These are phyloP conservation scores for Coemansia sp. DNA, from an alignment of 192 early-diverging fungal species.

Conservation along the genomic window DNA sequence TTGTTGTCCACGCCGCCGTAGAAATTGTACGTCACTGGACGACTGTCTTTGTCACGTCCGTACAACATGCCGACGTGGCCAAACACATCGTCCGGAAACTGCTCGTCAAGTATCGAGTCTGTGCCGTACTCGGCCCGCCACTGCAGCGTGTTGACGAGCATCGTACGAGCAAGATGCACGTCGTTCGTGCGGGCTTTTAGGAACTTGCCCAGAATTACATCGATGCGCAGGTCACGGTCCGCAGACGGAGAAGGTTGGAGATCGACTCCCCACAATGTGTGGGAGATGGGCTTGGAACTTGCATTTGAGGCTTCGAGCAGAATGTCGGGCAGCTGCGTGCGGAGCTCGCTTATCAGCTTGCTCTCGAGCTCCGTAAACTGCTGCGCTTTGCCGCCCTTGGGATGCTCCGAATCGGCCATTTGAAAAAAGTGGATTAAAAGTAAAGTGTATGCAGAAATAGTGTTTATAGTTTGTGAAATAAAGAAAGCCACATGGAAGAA, in stretches of 20 bases:
- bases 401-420: conserved; percentile 6
- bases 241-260: conserved; percentile 23
- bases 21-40: conserved; percentile 64
- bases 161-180: conserved; percentile 44
- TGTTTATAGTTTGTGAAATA: not conserved
- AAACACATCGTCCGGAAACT: conserved; percentile 54
- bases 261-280: conserved; percentile 56
- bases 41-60: conserved; percentile 50
- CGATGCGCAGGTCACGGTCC: conserved; percentile 52
- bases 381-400: conserved; percentile 27
- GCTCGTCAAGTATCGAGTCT: conserved; percentile 50
- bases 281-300: conserved; percentile 12
- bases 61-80: conserved; percentile 55
- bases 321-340: conserved; percentile 52
- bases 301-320: conserved; percentile 30
- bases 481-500: not conserved
- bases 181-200: conserved; percentile 56
- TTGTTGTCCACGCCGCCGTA: conserved; percentile 58
- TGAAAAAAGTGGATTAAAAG: not conserved
- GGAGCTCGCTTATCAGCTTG: conserved; percentile 48
- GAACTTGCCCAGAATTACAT: conserved; percentile 62
- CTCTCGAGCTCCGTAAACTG: conserved; percentile 51
- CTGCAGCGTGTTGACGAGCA: conserved; percentile 56
- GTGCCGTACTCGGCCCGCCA: conserved; percentile 59
- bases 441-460: not conserved